Conservation (phyloP, 2,329 filamentous ascomycete species). For the Penicillium sp. region DNA sequence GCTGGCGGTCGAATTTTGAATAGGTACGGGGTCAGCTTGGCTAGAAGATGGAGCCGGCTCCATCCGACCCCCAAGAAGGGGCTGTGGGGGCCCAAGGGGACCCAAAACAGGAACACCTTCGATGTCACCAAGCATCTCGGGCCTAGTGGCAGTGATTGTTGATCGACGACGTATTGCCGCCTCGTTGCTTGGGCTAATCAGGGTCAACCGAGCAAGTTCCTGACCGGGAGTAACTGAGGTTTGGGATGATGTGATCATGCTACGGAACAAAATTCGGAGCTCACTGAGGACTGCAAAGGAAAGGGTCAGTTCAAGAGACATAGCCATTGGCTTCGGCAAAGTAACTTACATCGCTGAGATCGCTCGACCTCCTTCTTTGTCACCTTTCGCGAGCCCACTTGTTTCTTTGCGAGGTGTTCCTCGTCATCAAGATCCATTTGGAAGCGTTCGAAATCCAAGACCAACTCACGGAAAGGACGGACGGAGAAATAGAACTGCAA, state of each 20-base stretch:
- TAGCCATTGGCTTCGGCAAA: not conserved
- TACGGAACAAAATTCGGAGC: conserved; percentile 67
- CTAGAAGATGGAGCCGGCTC: conserved; percentile 7
- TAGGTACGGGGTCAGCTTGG: conserved; percentile 19
- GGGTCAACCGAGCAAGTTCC: conserved; percentile 75
- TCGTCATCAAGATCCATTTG: conserved; percentile 65
- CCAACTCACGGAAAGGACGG: conserved; percentile 74
- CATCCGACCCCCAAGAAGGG: conserved; percentile 22
- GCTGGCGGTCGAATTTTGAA: conserved; percentile 29
- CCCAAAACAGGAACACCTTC: conserved; percentile 48
- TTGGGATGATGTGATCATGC: conserved; percentile 64
- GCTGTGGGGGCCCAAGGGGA: conserved; percentile 44
- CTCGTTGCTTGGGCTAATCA: conserved; percentile 62
- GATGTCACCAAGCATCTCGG: conserved; percentile 44
- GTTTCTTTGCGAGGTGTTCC: conserved; percentile 61
- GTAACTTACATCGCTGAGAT: conserved; percentile 71
- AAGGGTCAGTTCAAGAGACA: conserved; percentile 19
- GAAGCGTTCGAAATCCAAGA: conserved; percentile 71
- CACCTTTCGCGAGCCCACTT: conserved; percentile 72
- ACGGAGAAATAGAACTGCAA: conserved; percentile 94
- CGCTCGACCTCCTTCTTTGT: conserved; percentile 57
- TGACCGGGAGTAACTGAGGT: conserved; percentile 69
- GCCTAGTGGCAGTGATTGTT: conserved; percentile 37
- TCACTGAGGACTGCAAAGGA: conserved; percentile 66
- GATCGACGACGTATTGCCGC: conserved; percentile 52